Evolutionary conservation across 805 yeast species (phyloP).

Genomic region (Candida silvicultrix): DNA sequence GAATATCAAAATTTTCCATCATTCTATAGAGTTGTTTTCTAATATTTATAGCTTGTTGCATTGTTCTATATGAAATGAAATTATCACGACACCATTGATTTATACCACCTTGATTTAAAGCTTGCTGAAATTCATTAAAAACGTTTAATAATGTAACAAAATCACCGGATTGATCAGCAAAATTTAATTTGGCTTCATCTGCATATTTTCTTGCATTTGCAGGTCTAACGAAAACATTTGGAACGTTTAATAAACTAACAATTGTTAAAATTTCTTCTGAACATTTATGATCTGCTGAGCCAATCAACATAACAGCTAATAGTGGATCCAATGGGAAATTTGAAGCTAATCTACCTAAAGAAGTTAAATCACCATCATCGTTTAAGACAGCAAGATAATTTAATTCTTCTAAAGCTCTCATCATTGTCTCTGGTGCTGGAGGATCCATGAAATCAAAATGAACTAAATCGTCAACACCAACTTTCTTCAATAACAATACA

Average conservation of each 20-base stretch:
- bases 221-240: constrained; percentile 92
- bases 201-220: constrained; percentile 82
- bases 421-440: constrained; percentile 99
- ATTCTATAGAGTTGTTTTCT: constrained; percentile 75
- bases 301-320: constrained; percentile 88
- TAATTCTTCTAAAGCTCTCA: constrained; percentile 95
- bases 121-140: constrained; percentile 73
- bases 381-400: constrained; percentile 85
- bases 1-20: constrained; percentile 77
- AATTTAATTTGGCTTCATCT: constrained; percentile 80
- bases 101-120: constrained; percentile 64
- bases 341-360: constrained; percentile 85
- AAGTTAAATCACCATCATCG: constrained; percentile 87
- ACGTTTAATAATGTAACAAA: constrained; percentile 88
- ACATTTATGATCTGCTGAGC: constrained; percentile 79
- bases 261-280: constrained; percentile 84
- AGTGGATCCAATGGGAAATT: constrained; percentile 94
- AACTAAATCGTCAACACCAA: constrained; percentile 92
- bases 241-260: constrained; percentile 88
- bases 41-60: constrained; percentile 81
- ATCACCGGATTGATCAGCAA: constrained; percentile 94
- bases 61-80: constrained; percentile 76
- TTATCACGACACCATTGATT: constrained; percentile 90
- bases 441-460: constrained; percentile 99
- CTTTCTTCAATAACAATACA: constrained; percentile 85